A percentile compares a stretch with the other conserved stretches of the same genome.
phyloP scores from a whole-genome alignment of 2,329 filamentous ascomycete genomes.

The Claviceps lovelessii region DNA sequence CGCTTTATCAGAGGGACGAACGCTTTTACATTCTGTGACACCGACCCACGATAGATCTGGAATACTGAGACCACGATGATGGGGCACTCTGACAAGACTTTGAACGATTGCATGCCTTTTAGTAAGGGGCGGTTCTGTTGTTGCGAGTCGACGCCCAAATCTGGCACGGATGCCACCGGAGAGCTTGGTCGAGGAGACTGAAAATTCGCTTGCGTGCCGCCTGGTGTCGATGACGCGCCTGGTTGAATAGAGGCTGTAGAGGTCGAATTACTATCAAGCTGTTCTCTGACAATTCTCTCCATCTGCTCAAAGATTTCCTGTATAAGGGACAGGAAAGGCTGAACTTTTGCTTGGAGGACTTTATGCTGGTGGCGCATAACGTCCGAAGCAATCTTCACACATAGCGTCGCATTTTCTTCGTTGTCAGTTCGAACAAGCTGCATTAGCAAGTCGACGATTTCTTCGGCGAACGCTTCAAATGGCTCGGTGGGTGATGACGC shows the following conservation, averaged over 20 bases:
- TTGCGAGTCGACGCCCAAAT: conserved; percentile 67
- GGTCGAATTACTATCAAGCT: conserved; percentile 69
- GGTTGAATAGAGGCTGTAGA: conserved; percentile 35
- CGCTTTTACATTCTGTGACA: conserved; percentile 70
- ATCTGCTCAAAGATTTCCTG: conserved; percentile 93
- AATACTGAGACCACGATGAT: conserved; percentile 99
- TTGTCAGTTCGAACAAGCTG: conserved; percentile 80
- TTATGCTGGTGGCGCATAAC: conserved; percentile 87
- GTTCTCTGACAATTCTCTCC: conserved; percentile 87
- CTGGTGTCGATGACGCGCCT: conserved; percentile 51
- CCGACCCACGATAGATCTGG: conserved; percentile 72
- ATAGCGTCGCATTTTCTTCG: conserved; percentile 96
- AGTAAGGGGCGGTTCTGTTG: conserved; percentile 68
- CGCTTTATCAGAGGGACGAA: conserved; percentile 92
- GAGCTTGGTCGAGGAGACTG: conserved; percentile 84
- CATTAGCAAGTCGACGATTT: conserved; percentile 85
- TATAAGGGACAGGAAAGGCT: conserved; percentile 80
- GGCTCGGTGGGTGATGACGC: conserved; percentile 58
- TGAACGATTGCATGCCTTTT: conserved; percentile 97
- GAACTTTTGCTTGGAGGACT: conserved; percentile 62
- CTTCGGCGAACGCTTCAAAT: conserved; percentile 75
- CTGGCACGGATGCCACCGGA: conserved; percentile 66
- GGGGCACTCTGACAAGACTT: conserved; percentile 90
- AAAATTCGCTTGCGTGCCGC: conserved; percentile 54
- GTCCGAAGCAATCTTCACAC: conserved; percentile 96